phyloP scores from a whole-genome alignment of 1,139 yeast species.

The Blastobotrys petasosporus region DNA sequence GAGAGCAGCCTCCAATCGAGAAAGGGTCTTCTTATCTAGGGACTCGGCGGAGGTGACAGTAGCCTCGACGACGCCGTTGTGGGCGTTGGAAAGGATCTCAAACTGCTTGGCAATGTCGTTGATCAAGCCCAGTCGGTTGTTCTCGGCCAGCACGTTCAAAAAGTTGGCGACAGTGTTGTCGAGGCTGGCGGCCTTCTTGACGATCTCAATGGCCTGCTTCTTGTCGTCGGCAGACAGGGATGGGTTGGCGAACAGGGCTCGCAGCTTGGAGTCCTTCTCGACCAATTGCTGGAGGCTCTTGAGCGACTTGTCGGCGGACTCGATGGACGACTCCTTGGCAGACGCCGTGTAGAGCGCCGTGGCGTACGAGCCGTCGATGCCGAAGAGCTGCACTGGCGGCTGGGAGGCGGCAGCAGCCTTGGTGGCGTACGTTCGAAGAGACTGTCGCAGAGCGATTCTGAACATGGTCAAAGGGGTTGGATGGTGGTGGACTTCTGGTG shows the following conservation, averaged over 20 bases:
- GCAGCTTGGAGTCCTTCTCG: constrained; percentile 57
- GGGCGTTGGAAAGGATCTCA: constrained; percentile 74
- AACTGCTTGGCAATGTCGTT: constrained; percentile 64
- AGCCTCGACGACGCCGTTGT: constrained; percentile 90
- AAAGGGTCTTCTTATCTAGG: constrained; percentile 74
- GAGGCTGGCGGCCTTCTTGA: constrained; percentile 49
- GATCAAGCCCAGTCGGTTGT: constrained; percentile 82
- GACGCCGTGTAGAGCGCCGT: constrained; percentile 92
- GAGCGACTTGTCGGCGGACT: constrained; percentile 64
- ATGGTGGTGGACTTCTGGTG: background rate
- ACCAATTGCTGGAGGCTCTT: constrained; percentile 52
- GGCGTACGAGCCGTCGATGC: constrained; percentile 96
- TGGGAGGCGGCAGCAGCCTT: constrained; percentile 44
- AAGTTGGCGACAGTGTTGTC: constrained; percentile 78
- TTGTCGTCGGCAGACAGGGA: constrained; percentile 75
- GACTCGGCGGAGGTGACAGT: constrained; percentile 82
- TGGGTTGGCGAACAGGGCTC: constrained; percentile 67
- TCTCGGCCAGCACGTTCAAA: constrained; percentile 80
- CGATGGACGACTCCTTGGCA: constrained; percentile 72
- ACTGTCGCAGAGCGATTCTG: constrained; percentile 14
- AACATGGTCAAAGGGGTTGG: constrained; percentile 6
- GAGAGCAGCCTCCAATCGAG: constrained; percentile 75
- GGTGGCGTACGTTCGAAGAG: constrained; percentile 20
- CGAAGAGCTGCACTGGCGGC: constrained; percentile 92
- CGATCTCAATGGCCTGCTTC: constrained; percentile 57